A percentile compares a stretch with the other conserved stretches of the same genome.
These are phyloP conservation scores for Striga hermonthica DNA, from an alignment of 305 asterid species.

Conservation along the genomic window DNA sequence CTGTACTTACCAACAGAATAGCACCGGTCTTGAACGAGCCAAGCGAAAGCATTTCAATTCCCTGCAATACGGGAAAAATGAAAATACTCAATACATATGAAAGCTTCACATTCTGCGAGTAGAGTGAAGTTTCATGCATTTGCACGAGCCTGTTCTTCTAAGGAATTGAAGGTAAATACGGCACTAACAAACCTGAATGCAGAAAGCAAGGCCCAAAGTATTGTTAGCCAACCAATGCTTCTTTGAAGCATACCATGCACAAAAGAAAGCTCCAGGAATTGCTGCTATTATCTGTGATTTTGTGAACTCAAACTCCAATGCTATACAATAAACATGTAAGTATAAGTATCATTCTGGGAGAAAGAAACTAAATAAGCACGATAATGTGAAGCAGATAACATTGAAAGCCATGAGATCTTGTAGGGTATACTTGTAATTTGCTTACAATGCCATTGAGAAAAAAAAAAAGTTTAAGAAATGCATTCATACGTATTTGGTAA, in stretches of 20 bases:
- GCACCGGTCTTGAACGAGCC: conserved; percentile 89
- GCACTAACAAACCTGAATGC: conserved; percentile 51
- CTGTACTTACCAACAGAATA: conserved; percentile 67
- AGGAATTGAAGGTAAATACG: background rate
- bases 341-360: conserved; percentile 29
- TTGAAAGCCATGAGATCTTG: conserved; percentile 1
- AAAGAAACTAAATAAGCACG: conserved; percentile 24
- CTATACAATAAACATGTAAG: conserved; percentile 39
- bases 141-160: background rate
- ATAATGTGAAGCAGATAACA: conserved; percentile 21
- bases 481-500: no score
- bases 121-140: conserved; percentile 10
- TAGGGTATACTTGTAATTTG: conserved; percentile 1
- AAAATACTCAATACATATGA: background rate
- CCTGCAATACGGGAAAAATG: conserved; percentile 42
- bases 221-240: conserved; percentile 83
- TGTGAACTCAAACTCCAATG: conserved; percentile 66
- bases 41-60: conserved; percentile 90
- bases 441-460: background rate
- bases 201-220: conserved; percentile 64
- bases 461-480: no score
- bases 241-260: conserved; percentile 69
- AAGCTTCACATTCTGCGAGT: background rate
- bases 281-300: conserved; percentile 64
- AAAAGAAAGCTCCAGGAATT: conserved; percentile 64